These are phyloP conservation scores for Fusarium robinianum DNA, from an alignment of 2,329 filamentous ascomycete genomes.

Conservation along the genomic window DNA sequence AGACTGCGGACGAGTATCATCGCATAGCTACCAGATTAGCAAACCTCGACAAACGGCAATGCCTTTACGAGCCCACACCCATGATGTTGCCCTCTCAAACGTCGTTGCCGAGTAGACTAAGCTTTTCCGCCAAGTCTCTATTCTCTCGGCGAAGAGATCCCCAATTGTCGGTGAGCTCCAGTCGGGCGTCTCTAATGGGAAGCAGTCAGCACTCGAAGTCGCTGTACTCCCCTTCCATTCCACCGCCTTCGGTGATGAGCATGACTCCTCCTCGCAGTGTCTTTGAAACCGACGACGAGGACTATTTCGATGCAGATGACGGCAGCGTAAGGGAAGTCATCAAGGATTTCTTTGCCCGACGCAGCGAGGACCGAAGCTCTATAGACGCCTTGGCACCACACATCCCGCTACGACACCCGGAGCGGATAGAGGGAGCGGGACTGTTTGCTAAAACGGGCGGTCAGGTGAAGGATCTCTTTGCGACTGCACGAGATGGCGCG, in stretches of 20 bases:
- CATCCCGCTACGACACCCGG: conserved; percentile 12
- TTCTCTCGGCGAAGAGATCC: conserved; percentile 37
- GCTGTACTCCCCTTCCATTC: conserved; percentile 19
- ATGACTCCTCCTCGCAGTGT: conserved; percentile 34
- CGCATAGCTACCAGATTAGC: conserved; percentile 42
- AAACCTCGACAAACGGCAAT: conserved; percentile 31
- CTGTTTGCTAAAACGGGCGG: conserved; percentile 29
- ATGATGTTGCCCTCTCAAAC: conserved; percentile 19
- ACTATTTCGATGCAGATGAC: conserved; percentile 24
- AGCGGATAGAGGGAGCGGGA: conserved; percentile 12
- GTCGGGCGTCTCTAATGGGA: conserved; percentile 17
- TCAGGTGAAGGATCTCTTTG: conserved; percentile 34
- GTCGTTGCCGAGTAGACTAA: conserved; percentile 33
- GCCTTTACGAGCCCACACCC: conserved; percentile 14
- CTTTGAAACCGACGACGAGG: conserved; percentile 43
- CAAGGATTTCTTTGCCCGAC: conserved; percentile 31
- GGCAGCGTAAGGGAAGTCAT: conserved; percentile 25
- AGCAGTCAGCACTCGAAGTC: conserved; percentile 23
- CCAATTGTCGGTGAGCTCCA: conserved; percentile 19
- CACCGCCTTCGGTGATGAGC: conserved; percentile 18
- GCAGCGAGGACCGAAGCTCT: conserved; percentile 29
- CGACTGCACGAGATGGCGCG: conserved; percentile 31
- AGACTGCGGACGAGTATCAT: conserved; percentile 44
- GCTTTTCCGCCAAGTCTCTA: conserved; percentile 34
- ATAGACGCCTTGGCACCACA: conserved; percentile 16